Evolutionary conservation across 139 green algal species (phyloP), one percentile per base, ranked within the genome.

Genomic region (Protoeuglena noctilucae): DNA sequence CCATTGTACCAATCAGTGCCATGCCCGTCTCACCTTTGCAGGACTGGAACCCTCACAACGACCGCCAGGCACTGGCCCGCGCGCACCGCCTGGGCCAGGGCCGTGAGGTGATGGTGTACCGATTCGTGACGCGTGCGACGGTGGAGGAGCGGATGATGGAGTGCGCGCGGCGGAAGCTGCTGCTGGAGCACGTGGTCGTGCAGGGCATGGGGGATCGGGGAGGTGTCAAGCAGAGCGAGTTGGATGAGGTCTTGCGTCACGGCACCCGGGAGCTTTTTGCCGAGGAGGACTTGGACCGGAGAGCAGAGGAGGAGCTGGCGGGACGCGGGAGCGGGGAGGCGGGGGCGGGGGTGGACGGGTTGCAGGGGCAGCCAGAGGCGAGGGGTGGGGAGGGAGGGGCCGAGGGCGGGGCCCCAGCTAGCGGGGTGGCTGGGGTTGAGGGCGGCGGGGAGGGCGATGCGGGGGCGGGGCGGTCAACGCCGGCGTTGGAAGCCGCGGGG

Each of bases 121-220:
- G 78, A 62, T 63, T 93, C 17, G 77, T 93, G 25, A 85, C 78
- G 2, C 70, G 82, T 1, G 57, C 57, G 5, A 88, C 78, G 0
- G 69, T 93, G n/a, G 84, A 93, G 72, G 84, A 93, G 79, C 75
- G 82, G 49, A 93, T 93, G 77, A 75, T 93, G 72, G 78, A 91
- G 72, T 58, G 63, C 2, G 74, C 68, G 43, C 84, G 86, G 65
- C 66, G 67, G 41, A 93, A 95, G 75, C 63, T 92, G 67, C 59
- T 93, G 22, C 61, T 95, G 55, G 81, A 93, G 66, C 79, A 92
- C 47, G 53, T 93, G 64, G 82, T 93, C 28, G 77, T 93, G 45
- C 61, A 67, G 27, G 78, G 79, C 57, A 68, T 78, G 65, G 57
- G 57, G 24, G 48, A 25, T 24, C 51, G 50, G 21, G 46, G 28